These are phyloP conservation scores for Geranomyces variabilis DNA, from an alignment of 192 early-diverging fungal species.

Conservation along the genomic window DNA sequence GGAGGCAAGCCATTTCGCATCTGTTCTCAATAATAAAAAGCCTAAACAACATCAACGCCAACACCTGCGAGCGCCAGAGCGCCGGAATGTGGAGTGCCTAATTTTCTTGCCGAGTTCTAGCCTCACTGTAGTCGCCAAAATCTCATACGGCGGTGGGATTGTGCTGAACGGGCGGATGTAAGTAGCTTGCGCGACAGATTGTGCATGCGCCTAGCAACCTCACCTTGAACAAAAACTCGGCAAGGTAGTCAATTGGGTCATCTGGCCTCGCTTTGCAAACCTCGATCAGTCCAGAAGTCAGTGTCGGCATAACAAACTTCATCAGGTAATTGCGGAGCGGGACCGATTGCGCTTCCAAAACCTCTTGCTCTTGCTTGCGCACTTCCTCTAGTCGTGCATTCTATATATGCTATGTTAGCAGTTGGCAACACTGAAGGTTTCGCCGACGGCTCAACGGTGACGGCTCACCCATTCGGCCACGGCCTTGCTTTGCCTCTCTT, in stretches of 20 bases:
- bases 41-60: too few relatives aligned
- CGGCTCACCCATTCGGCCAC: constrained; percentile 59
- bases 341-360: constrained; percentile 62
- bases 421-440: background rate
- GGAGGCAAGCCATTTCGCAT: too few relatives aligned
- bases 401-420: constrained; percentile 20
- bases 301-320: constrained; percentile 65
- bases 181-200: background rate
- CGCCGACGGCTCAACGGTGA: background rate
- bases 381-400: constrained; percentile 62
- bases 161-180: background rate
- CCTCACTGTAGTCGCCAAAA: too few relatives aligned
- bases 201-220: too few relatives aligned
- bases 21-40: too few relatives aligned
- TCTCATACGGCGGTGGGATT: too few relatives aligned
- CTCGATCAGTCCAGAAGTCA: constrained; percentile 66
- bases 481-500: constrained; percentile 56
- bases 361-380: constrained; percentile 64
- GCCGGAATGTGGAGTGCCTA: too few relatives aligned
- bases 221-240: constrained; percentile 61
- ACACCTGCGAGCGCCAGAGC: too few relatives aligned
- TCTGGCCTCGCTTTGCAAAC: constrained; percentile 66
- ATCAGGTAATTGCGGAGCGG: constrained; percentile 65
- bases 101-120: too few relatives aligned
- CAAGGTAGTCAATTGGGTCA: constrained; percentile 64